Percentiles rank a stretch among this genome's conserved stretches.
These are phyloP conservation scores for Ophiocordyceps robertsii DNA, from an alignment of 2,329 filamentous ascomycete genomes.

Conservation along the genomic window DNA sequence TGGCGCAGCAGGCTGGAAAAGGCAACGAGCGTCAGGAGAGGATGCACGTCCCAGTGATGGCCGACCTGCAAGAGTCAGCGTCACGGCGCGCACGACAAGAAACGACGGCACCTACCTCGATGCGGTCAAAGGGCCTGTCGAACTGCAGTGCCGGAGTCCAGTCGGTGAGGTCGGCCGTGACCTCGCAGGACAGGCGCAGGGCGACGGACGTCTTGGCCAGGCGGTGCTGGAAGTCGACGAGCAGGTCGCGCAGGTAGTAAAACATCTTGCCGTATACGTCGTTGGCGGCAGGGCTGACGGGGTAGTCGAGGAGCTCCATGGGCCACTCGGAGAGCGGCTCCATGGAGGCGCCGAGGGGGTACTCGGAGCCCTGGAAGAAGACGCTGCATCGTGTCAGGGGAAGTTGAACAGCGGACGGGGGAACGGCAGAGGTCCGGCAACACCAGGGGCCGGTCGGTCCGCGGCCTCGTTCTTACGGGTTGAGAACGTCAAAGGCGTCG, in stretches of 20 bases:
- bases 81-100: not conserved
- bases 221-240: conserved; percentile 8
- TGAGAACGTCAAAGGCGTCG: conserved; percentile 4
- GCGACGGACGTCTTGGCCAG: not conserved
- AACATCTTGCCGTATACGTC: conserved; percentile 16
- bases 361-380: conserved; percentile 2
- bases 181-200: conserved; percentile 1
- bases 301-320: conserved; percentile 10
- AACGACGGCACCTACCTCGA: conserved; percentile 5
- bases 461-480: conserved; percentile 9
- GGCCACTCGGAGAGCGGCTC: conserved; percentile 16
- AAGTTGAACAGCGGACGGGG: too few species aligned
- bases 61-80: conserved; percentile 5
- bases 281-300: conserved; percentile 5
- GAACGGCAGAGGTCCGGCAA: too few species aligned
- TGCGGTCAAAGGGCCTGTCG: conserved; percentile 5
- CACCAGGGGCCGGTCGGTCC: not conserved
- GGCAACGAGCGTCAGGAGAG: conserved; percentile 3
- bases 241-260: conserved; percentile 10
- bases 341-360: conserved; percentile 3
- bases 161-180: not conserved
- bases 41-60: conserved; percentile 5
- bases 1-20: conserved; percentile 8
- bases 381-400: conserved; percentile 5
- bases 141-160: not conserved